Conservation (phyloP, 1,139 yeast genomes). For the Pichia terricola region DNA sequence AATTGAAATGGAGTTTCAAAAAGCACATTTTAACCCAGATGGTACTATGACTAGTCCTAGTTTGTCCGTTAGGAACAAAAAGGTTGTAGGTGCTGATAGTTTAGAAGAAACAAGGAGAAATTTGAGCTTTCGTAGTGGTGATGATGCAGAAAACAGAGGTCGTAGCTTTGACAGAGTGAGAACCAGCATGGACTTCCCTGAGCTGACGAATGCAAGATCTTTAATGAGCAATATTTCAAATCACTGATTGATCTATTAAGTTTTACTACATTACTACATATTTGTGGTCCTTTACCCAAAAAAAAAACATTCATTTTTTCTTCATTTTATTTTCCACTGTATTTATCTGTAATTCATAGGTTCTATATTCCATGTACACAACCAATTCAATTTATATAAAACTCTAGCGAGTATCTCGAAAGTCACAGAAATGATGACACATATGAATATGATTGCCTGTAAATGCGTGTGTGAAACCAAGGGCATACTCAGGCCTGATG, state of each 20-base stretch:
- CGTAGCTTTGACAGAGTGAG: slow-evolving; percentile 19
- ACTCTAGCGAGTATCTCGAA: too few relatives aligned
- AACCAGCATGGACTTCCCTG: slow-evolving; percentile 26
- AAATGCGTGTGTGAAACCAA: too few relatives aligned
- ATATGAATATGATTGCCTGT: too few relatives aligned
- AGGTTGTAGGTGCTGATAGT: slow-evolving; percentile 13
- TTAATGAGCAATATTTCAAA: slow-evolving; percentile 21
- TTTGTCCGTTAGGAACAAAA: slow-evolving; percentile 17
- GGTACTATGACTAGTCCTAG: slow-evolving; percentile 22
- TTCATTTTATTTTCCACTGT: too few relatives aligned
- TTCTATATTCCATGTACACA: too few relatives aligned
- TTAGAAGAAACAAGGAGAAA: slow-evolving; percentile 19
- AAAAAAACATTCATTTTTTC: too few relatives aligned
- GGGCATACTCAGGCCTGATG: too few relatives aligned
- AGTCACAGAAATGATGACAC: too few relatives aligned
- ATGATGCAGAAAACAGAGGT: slow-evolving; percentile 15
- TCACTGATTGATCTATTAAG: neutral
- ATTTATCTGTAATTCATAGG: too few relatives aligned
- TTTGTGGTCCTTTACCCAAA: too few relatives aligned
- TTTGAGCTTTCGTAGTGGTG: slow-evolving; percentile 7
- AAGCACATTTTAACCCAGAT: slow-evolving; percentile 11
- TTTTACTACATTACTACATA: too few relatives aligned
- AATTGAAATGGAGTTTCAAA: slow-evolving; percentile 38
- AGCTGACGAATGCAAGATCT: slow-evolving; percentile 24
- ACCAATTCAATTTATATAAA: too few relatives aligned